phyloP scores from a whole-genome alignment of 2,329 filamentous ascomycete genomes.

The Colletotrichum kahawae region DNA sequence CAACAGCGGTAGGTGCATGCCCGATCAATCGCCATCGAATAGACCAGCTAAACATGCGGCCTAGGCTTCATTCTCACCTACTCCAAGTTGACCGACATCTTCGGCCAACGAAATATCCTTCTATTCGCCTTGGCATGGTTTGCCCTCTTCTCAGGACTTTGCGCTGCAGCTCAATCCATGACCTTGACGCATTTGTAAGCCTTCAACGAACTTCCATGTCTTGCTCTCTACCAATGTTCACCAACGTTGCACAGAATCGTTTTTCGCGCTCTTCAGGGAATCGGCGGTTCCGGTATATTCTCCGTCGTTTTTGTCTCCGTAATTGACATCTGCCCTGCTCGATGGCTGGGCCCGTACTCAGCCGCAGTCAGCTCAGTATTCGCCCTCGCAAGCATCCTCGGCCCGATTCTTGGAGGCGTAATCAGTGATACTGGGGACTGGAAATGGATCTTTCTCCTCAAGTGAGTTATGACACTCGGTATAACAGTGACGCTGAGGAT shows the following conservation, averaged over 20 bases:
- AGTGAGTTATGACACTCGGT: background rate
- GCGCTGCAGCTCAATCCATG: background rate
- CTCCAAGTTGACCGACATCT: background rate
- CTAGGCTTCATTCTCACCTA: background rate
- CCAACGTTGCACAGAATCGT: slow-evolving; percentile 34
- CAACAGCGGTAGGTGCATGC: background rate
- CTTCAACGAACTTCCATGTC: accelerated
- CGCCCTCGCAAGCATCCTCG: slow-evolving; percentile 50
- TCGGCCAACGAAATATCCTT: background rate
- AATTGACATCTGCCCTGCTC: background rate
- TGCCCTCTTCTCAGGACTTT: background rate
- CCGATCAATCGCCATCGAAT: no score
- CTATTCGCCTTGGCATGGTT: background rate
- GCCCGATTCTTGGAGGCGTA: slow-evolving; percentile 41
- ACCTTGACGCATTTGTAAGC: background rate
- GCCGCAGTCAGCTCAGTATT: slow-evolving; percentile 34
- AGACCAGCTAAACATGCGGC: background rate
- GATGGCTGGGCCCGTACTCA: slow-evolving; percentile 16
- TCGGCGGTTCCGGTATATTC: slow-evolving; percentile 33
- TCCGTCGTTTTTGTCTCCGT: background rate
- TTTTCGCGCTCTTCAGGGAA: slow-evolving; percentile 44
- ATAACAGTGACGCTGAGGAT: background rate
- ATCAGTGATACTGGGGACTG: background rate
- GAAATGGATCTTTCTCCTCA: background rate
- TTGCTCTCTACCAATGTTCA: accelerated